Evolutionary conservation across 768 basidiomycete genomes (phyloP), one percentile per base, ranked within the genome.

Genomic region (Podaxis carcinomalis): DNA sequence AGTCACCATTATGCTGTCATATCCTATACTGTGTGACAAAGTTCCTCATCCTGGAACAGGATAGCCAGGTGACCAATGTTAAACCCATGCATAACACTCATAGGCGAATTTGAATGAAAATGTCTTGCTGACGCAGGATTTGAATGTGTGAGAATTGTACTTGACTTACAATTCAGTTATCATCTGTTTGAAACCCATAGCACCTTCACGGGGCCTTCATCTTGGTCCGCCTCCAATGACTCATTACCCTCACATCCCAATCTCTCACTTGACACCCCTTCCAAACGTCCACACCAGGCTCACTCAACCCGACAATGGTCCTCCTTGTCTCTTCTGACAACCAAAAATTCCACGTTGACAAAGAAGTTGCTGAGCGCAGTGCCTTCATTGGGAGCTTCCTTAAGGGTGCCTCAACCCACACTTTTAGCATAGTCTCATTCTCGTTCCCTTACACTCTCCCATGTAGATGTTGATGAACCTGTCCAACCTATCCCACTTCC

Each of bases 351-450:
- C 82, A 83, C 56, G 91, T 95, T 64, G 95, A 98, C 72, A 92
- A 89, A 75, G 92, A 95, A 59, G 92, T 99, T 59, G 93, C 93
- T 59, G 92, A 95, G 78, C 92, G 97, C 74, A 90, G 87, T 64
- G 94, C 96, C 9, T 85, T 99, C 68, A 97, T 99, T 77, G 96
- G 95, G 83, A 96, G 97, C 82, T 98, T 99, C 97, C 90, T 98
- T 56, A 95, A 98, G 78, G 97, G 97, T 72, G 23, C 14, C 71
- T 93, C 78, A 68, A 5, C 44, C 60, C 56, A 39, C 53, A 59
- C 51, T 55, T 63, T 44, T 36, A 39, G 28, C 50, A 52, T 61
- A 57, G 56, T 62, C 62, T 47, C 60, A 62, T 57, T 39, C 37
- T 58, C 21, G 1, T 25, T 14, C 54, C 64, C 62, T 56, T 63